Base-by-base conservation (phyloP, 2,329 filamentous ascomycete genomes). In the Hymenoscyphus albidus region DNA sequence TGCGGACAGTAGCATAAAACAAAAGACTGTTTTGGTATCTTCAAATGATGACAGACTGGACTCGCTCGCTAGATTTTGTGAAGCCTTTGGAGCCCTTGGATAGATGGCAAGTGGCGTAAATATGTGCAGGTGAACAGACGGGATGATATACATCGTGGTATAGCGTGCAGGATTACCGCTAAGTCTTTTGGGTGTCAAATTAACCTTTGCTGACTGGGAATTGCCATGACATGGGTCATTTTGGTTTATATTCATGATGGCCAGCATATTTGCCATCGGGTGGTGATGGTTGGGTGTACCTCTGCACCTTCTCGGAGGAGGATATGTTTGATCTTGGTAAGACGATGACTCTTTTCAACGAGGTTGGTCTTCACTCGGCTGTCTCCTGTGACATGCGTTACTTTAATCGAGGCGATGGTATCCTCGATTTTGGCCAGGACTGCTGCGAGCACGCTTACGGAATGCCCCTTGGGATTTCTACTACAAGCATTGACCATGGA, bases 401-500 rank as follows among this genome's bases (percentile, higher is more conserved):
- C 38, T 7, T 58, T 58, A 42, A 66, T 64, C 16, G 10, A 39
- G 4, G 39, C 31, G 14, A 58, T 56, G 4, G 61, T 59, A 35
- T 67, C 65, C 6, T 60, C 59, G 42, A 61, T 51, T 48, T 64
- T 65, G 18, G 56, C 40, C 27, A 44, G 42, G 12, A 69, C 65
- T 6, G 64, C 66, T 7, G 61, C 64, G 3, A 64, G 57, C 5
- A 68, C 63, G 35, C 65, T 69, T 39, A 51, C 51, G 9, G 66
- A 59, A 12, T 61, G 61, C 2, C 64, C 64, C 27, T 66, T 56
- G 5, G 64, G 64, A 1, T 63, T 65, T 55, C 61, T 65, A 10
- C 51, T 58, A 44, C 64, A 68, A 1, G 61, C 62, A 55, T 72
- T 72, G 12, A 71, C 70, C 69, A 71, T 71, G 6, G 67, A 59